Evolutionary conservation across 805 yeast genomes (phyloP).

Genomic region (Metschnikowia kofuensis): DNA sequence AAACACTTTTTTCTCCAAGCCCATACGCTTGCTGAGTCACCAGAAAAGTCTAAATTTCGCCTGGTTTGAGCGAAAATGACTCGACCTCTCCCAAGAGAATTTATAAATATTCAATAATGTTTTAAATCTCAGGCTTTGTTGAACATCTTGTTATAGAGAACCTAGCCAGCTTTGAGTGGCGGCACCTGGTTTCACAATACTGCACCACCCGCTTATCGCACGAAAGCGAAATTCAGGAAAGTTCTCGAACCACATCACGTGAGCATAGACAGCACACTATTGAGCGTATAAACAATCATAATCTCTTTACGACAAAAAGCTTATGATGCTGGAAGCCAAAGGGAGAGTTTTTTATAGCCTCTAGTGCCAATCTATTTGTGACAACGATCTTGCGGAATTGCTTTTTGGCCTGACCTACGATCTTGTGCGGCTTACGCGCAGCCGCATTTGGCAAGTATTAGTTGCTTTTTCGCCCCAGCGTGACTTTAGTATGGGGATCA

Average conservation of each 20-base stretch:
- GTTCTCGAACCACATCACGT: constrained; percentile 4
- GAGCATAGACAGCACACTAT: not conserved
- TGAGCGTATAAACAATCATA: not conserved
- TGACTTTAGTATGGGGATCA: constrained; percentile 17
- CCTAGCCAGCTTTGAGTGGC: no score
- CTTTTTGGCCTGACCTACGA: not conserved
- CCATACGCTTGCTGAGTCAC: no score
- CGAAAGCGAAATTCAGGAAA: not conserved
- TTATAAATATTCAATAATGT: no score
- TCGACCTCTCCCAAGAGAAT: no score
- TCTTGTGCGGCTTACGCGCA: constrained; percentile 6
- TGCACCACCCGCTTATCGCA: not conserved
- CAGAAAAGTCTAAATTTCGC: no score
- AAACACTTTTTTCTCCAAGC: not conserved
- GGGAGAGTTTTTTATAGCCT: no score
- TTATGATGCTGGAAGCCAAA: no score
- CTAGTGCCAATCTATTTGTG: not conserved
- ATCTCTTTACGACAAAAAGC: no score
- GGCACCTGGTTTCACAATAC: not conserved
- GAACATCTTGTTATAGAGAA: no score
- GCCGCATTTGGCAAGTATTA: constrained; percentile 5
- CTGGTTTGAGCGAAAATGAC: no score
- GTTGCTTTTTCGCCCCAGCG: constrained; percentile 17
- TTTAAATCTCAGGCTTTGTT: no score
- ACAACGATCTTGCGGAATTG: not conserved